These are phyloP conservation scores for Camellia japonica DNA, from an alignment of 148 eudicot genomes.

Conservation along the genomic window DNA sequence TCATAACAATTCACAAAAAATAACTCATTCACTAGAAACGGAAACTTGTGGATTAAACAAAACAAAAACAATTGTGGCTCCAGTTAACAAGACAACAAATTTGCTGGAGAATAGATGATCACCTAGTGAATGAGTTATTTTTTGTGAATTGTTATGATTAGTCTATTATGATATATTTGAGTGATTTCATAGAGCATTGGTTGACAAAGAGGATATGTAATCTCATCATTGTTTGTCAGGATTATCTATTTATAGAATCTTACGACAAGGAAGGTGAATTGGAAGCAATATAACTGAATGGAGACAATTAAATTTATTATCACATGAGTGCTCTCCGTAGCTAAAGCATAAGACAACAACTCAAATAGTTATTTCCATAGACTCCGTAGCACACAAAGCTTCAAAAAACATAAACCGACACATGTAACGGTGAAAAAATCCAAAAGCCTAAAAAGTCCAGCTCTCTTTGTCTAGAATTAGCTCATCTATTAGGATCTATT, in stretches of 20 bases:
- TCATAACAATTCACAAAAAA: background rate
- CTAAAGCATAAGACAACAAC: background rate
- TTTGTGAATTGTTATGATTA: background rate
- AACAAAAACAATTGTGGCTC: background rate
- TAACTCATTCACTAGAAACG: background rate
- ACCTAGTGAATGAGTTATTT: background rate
- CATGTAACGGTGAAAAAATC: background rate
- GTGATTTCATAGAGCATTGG: background rate
- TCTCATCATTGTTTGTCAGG: background rate
- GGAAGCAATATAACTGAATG: background rate
- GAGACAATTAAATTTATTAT: background rate
- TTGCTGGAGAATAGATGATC: background rate
- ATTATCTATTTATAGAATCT: conserved; percentile 8
- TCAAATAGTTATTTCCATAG: background rate
- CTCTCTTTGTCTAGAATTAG: background rate
- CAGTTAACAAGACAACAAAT: background rate
- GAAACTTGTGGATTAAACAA: background rate
- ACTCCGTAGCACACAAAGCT: background rate
- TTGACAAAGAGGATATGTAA: background rate
- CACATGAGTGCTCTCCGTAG: background rate
- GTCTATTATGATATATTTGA: background rate
- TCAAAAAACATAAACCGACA: background rate
- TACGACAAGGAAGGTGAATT: background rate
- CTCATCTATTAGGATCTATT: background rate
- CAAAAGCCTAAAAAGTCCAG: background rate